A percentile compares a stretch with the other conserved stretches of the same genome.
Evolutionary conservation across 2,329 filamentous ascomycete species (phyloP).

Genomic region (Curvularia hawaiiensis): DNA sequence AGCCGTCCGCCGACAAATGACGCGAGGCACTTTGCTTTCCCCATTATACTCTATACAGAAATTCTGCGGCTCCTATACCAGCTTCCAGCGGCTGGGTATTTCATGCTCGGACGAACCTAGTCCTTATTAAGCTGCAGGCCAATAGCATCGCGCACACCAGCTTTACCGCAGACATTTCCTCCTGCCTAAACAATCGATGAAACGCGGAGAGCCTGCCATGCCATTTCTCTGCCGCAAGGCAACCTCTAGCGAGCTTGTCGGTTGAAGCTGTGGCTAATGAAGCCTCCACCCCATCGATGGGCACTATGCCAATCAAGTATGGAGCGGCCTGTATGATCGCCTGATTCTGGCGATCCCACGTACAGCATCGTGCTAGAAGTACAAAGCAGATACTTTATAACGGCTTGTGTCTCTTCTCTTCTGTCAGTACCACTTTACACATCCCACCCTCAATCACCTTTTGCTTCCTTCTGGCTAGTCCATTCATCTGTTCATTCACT

Average conservation of each 20-base stretch:
- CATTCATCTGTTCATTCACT: background rate
- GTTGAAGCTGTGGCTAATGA: background rate
- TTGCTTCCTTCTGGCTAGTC: background rate
- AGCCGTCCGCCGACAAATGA: background rate
- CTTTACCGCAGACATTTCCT: background rate
- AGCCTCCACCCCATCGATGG: background rate
- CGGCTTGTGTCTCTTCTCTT: background rate
- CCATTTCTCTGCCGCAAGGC: background rate
- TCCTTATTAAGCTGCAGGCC: background rate
- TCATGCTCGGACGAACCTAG: background rate
- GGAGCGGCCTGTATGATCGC: background rate
- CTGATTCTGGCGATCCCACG: background rate
- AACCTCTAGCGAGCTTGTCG: background rate
- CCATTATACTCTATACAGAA: background rate
- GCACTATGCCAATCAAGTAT: background rate
- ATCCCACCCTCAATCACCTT: background rate
- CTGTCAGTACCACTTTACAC: background rate
- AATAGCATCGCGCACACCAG: background rate
- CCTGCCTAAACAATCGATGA: background rate
- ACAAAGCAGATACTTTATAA: background rate
- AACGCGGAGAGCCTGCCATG: background rate
- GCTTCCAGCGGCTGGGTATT: background rate
- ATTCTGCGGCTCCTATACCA: background rate
- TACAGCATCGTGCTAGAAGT: background rate
- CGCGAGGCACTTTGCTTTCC: background rate